Evolutionary conservation across 2,329 filamentous ascomycete species (phyloP).

Genomic region (Neonectria hederae): DNA sequence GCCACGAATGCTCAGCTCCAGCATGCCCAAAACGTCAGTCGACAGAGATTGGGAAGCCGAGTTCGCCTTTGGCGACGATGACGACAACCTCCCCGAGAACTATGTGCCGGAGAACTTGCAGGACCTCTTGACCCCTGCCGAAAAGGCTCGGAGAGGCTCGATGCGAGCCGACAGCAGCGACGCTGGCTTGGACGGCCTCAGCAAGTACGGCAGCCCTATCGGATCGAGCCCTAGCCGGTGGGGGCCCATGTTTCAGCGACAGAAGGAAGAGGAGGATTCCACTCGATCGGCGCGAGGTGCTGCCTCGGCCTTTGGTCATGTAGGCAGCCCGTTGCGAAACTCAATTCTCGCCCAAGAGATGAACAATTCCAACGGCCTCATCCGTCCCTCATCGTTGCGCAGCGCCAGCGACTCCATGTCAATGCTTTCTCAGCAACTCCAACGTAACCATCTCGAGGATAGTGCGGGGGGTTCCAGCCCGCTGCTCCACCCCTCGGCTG

Average conservation of each 20-base stretch:
- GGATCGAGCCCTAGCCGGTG: conserved; percentile 69
- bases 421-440: conserved; percentile 69
- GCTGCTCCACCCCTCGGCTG: conserved; percentile 60
- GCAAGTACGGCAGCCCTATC: conserved; percentile 70
- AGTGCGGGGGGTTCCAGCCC: conserved; percentile 56
- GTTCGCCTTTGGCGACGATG: conserved; percentile 84
- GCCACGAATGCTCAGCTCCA: conserved; percentile 74
- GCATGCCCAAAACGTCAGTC: conserved; percentile 71
- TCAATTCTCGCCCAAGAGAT: conserved; percentile 68
- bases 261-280: conserved; percentile 66
- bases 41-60: conserved; percentile 72
- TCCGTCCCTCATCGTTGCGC: conserved; percentile 51
- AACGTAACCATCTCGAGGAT: conserved; percentile 65
- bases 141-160: conserved; percentile 72
- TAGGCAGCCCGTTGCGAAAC: conserved; percentile 72
- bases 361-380: conserved; percentile 52
- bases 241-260: conserved; percentile 68
- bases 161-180: conserved; percentile 66
- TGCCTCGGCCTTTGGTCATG: conserved; percentile 70
- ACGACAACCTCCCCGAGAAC: conserved; percentile 58
- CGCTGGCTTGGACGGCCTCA: conserved; percentile 55
- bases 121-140: conserved; percentile 72
- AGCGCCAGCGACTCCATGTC: conserved; percentile 64
- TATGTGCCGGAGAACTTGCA: conserved; percentile 80
- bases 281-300: conserved; percentile 49